phyloP scores from a whole-genome alignment of 2,329 filamentous ascomycete genomes.

The Epichloe uncinata region DNA sequence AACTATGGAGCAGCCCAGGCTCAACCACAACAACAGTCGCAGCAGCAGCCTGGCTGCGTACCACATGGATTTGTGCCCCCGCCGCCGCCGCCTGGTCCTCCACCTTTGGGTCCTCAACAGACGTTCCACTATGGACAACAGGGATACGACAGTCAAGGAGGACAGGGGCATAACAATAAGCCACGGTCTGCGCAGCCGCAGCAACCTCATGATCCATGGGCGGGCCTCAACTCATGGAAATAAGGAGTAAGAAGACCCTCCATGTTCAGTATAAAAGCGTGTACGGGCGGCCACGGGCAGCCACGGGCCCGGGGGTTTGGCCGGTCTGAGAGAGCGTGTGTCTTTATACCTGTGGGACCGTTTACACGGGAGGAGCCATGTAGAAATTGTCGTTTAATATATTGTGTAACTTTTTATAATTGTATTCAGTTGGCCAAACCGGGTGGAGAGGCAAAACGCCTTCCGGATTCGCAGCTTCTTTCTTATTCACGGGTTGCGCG shows the following conservation, averaged over 20 bases:
- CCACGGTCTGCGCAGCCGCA: conserved; percentile 19
- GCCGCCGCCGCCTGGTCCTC: conserved; percentile 49
- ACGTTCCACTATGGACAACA: conserved; percentile 40
- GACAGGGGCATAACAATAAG: conserved; percentile 7
- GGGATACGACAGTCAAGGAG: conserved; percentile 20
- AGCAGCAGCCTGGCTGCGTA: conserved; percentile 28
- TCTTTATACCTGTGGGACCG: too few species aligned
- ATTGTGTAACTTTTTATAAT: not conserved
- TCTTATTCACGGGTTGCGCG: too few species aligned
- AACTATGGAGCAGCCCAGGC: conserved; percentile 22
- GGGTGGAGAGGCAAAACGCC: too few species aligned
- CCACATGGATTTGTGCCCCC: conserved; percentile 48
- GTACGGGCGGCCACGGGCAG: not conserved
- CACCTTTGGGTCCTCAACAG: conserved; percentile 48
- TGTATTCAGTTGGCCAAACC: not conserved
- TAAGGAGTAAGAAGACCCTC: conserved; percentile 9
- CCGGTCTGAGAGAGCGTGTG: not conserved
- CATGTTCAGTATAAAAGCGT: not conserved
- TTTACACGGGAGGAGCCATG: not conserved
- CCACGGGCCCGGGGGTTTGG: not conserved
- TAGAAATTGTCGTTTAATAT: not conserved
- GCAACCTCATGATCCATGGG: conserved; percentile 35
- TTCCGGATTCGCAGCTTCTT: too few species aligned
- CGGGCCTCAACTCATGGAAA: conserved; percentile 39
- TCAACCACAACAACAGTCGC: conserved; percentile 2